Evolutionary conservation across 495 filamentous ascomycete genomes (phyloP).

Genomic region (Astrothelium macrocarpum): DNA sequence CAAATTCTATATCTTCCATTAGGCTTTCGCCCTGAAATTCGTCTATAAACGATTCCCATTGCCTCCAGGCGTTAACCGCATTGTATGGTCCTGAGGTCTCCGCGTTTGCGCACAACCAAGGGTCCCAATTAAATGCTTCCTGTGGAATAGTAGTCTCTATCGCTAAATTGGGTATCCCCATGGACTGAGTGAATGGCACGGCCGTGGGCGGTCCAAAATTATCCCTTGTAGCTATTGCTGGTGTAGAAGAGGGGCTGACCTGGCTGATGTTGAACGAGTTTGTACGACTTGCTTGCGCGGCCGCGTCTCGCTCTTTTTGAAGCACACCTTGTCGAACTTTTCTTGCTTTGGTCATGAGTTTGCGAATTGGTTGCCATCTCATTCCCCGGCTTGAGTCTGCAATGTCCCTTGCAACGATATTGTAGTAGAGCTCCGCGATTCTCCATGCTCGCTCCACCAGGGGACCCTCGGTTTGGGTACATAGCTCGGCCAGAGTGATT

Average conservation of each 20-base stretch:
- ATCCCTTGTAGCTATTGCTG: background rate
- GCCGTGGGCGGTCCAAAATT: background rate
- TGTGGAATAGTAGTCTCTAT: background rate
- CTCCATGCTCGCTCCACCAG: conserved; percentile 8
- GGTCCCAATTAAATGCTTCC: conserved; percentile 3
- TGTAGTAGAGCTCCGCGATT: conserved; percentile 4
- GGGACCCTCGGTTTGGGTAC: conserved; percentile 4
- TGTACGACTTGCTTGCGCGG: background rate
- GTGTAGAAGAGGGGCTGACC: background rate
- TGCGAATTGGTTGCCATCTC: conserved; percentile 10
- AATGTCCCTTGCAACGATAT: background rate
- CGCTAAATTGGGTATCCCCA: background rate
- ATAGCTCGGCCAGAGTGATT: conserved; percentile 9
- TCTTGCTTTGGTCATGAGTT: conserved; percentile 10
- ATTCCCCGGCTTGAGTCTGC: conserved; percentile 9
- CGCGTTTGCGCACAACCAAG: background rate
- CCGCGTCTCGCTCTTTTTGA: background rate
- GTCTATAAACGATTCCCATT: background rate
- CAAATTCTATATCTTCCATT: background rate
- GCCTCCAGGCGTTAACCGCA: background rate
- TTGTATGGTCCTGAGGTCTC: background rate
- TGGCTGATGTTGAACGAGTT: background rate
- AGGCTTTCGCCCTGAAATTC: background rate
- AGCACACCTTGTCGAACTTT: background rate
- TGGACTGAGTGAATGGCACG: background rate